Conservation (phyloP, 768 basidiomycete genomes). For the Kwoniella sp. region DNA sequence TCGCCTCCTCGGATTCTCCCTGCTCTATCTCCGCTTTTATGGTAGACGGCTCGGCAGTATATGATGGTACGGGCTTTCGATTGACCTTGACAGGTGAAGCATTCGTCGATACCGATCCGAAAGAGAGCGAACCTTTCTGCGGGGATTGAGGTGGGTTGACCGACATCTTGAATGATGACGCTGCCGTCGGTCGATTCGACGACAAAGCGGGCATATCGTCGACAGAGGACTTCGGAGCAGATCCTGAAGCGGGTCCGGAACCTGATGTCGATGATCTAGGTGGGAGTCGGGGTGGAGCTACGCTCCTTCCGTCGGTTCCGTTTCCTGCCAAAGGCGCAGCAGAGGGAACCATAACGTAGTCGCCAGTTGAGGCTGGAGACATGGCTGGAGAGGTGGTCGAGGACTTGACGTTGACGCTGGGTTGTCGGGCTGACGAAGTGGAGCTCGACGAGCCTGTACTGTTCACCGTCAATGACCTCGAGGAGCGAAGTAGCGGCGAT, state of each 20-base stretch:
- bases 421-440: neutral
- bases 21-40: neutral
- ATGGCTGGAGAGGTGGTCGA: conserved; percentile 19
- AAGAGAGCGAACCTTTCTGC: neutral
- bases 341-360: conserved; percentile 36
- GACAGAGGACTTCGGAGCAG: conserved; percentile 5
- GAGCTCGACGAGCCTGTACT: conserved; percentile 9
- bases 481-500: conserved; percentile 9
- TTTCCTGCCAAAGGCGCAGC: neutral
- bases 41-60: neutral
- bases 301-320: too few relatives aligned
- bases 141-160: neutral
- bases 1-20: neutral
- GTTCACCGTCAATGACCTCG: conserved; percentile 4
- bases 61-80: neutral
- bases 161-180: neutral
- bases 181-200: neutral
- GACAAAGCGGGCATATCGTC: neutral
- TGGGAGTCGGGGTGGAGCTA: conserved; percentile 23
- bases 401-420: neutral
- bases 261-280: conserved; percentile 5
- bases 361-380: conserved; percentile 42
- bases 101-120: neutral
- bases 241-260: neutral
- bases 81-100: neutral